Percentiles rank a stretch among this genome's conserved stretches.
phyloP scores from a whole-genome alignment of 2,329 filamentous ascomycete species.

The Sordariomycetes sp. region DNA sequence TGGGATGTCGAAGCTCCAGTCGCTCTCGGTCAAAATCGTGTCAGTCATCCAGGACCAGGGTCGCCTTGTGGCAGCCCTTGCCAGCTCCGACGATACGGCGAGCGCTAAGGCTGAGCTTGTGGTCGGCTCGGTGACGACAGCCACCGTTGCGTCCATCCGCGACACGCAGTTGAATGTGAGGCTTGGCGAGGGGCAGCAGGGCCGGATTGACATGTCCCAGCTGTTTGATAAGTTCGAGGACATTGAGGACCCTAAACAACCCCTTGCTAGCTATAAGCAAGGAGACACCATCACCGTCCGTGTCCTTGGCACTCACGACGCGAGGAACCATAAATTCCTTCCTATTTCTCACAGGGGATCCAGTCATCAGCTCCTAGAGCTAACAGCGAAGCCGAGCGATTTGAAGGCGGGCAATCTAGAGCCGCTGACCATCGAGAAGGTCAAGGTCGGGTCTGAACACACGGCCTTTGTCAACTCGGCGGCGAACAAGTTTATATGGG shows the following conservation, averaged over 20 bases:
- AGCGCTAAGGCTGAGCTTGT: slow-evolving; percentile 57
- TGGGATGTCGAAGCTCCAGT: slow-evolving; percentile 67
- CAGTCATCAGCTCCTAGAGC: slow-evolving; percentile 73
- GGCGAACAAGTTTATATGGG: slow-evolving; percentile 71
- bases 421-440: slow-evolving; percentile 58
- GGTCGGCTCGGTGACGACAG: slow-evolving; percentile 64
- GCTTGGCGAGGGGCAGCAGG: slow-evolving; percentile 62
- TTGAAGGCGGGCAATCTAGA: slow-evolving; percentile 32
- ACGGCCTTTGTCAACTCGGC: slow-evolving; percentile 89
- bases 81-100: slow-evolving; percentile 34
- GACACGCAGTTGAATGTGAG: slow-evolving; percentile 88
- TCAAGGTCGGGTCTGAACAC: slow-evolving; percentile 61
- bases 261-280: slow-evolving; percentile 62
- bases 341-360: slow-evolving; percentile 80
- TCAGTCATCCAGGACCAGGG: slow-evolving; percentile 60
- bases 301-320: slow-evolving; percentile 80
- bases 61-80: slow-evolving; percentile 48
- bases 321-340: slow-evolving; percentile 80
- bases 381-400: slow-evolving; percentile 69
- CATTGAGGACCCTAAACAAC: slow-evolving; percentile 71
- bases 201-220: slow-evolving; percentile 88
- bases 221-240: slow-evolving; percentile 82
- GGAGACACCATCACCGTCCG: slow-evolving; percentile 65
- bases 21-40: slow-evolving; percentile 60
- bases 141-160: slow-evolving; percentile 73